phyloP scores from a whole-genome alignment of 805 yeast genomes.

The Candida cerambycidarum region DNA sequence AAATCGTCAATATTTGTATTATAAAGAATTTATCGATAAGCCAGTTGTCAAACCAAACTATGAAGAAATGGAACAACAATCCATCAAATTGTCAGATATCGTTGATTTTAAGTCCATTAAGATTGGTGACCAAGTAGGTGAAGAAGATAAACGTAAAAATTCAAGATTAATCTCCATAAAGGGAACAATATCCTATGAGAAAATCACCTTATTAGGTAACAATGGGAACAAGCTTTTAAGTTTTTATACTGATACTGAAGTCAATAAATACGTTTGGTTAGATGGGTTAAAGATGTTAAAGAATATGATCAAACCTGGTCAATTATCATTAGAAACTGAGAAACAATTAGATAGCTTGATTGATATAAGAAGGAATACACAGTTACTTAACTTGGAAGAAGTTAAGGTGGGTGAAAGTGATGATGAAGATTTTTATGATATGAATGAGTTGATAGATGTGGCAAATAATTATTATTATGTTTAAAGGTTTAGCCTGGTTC shows the following conservation, averaged over 20 bases:
- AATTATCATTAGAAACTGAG: slow-evolving; percentile 37
- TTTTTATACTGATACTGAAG: slow-evolving; percentile 72
- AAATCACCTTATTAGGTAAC: slow-evolving; percentile 49
- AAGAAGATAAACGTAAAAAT: slow-evolving; percentile 44
- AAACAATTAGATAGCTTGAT: slow-evolving; percentile 33
- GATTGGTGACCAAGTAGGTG: slow-evolving; percentile 36
- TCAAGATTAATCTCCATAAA: slow-evolving; percentile 52
- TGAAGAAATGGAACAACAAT: slow-evolving; percentile 54
- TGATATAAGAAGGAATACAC: slow-evolving; percentile 40
- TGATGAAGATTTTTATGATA: slow-evolving; percentile 23
- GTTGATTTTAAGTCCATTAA: slow-evolving; percentile 50
- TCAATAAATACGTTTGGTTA: slow-evolving; percentile 68
- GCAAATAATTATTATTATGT: slow-evolving; percentile 14
- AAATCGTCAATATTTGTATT: slow-evolving; percentile 58
- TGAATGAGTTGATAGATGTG: slow-evolving; percentile 17
- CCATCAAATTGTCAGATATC: slow-evolving; percentile 54
- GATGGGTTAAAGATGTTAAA: slow-evolving; percentile 66
- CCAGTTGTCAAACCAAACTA: slow-evolving; percentile 52
- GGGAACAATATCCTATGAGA: slow-evolving; percentile 58
- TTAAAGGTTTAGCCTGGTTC: background rate
- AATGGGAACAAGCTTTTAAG: slow-evolving; percentile 45
- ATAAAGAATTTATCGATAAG: slow-evolving; percentile 55
- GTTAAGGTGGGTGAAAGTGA: slow-evolving; percentile 20
- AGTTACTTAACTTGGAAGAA: slow-evolving; percentile 37
- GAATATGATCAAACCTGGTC: slow-evolving; percentile 30